phyloP scores from a whole-genome alignment of 2,329 filamentous ascomycete species.

The Stemphylium beticola region DNA sequence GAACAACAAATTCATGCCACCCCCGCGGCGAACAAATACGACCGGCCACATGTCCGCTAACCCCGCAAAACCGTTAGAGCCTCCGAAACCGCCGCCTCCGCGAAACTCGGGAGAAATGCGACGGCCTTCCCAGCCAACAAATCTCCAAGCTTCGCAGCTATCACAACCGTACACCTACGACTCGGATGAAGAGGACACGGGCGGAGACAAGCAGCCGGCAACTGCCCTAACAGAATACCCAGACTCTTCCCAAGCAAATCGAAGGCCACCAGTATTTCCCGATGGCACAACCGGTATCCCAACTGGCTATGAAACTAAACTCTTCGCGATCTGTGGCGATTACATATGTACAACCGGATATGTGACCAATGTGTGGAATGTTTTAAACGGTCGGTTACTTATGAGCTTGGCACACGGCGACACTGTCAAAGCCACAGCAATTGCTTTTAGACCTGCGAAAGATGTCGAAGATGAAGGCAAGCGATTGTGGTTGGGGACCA shows the following conservation, averaged over 20 bases:
- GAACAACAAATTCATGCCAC: constrained; percentile 39
- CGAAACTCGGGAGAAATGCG: constrained; percentile 44
- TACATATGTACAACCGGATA: constrained; percentile 86
- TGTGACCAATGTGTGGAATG: constrained; percentile 86
- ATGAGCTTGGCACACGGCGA: constrained; percentile 86
- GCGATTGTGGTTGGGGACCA: constrained; percentile 88
- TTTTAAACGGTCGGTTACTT: constrained; percentile 79
- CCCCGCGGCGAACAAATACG: constrained; percentile 45
- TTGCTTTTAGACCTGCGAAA: constrained; percentile 83
- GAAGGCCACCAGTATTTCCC: constrained; percentile 77
- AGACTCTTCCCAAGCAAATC: constrained; percentile 82
- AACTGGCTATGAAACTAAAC: constrained; percentile 84
- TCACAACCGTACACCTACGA: constrained; percentile 49
- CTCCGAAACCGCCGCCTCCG: constrained; percentile 43
- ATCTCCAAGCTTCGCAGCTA: constrained; percentile 22
- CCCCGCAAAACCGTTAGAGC: constrained; percentile 34
- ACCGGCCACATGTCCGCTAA: constrained; percentile 11
- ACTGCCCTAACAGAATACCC: constrained; percentile 72
- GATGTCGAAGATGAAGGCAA: constrained; percentile 81
- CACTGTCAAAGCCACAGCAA: constrained; percentile 77
- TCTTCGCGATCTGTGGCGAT: constrained; percentile 87
- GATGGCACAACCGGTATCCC: constrained; percentile 76
- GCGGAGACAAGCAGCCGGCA: constrained; percentile 55
- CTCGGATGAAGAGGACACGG: constrained; percentile 57
- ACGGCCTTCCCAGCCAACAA: constrained; percentile 29